Evolutionary conservation across 2,329 filamentous ascomycete genomes (phyloP), one percentile per base, ranked within the genome.

Genomic region (Paecilomyces sp.): DNA sequence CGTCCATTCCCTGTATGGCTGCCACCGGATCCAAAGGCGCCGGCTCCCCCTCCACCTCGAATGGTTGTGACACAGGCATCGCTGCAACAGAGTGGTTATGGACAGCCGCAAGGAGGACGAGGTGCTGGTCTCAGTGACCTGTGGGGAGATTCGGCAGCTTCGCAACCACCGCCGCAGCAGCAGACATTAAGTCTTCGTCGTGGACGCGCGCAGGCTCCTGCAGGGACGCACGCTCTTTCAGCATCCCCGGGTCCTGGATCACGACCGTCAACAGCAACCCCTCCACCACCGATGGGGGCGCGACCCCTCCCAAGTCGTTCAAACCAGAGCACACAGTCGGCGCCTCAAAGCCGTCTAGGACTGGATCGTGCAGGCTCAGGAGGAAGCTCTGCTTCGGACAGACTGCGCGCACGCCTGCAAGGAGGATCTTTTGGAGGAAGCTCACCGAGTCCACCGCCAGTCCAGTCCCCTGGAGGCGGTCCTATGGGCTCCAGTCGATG

Each of bases 1-100:
- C 87, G 88, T 24, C 82, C 86, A 1, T 89, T 92, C 63, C 94
- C 94, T 0, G 77, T 81, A 66, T 97, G 94, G 93, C 87, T 97
- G 7, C 91, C 92, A 7, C 88, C 90, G 5, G 91, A 96, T 74
- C 92, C 91, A n/a, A 93, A 91, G 76, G 85, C 84, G 3, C 85
- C 86, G 51, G 82, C 82, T 41, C 79, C 83, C 24, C 66, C 78
- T 3, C 77, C 66, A 53, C 68, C 34, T 75, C 76, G 83, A 61
- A 76, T 62, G 74, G 79, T 70, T 68, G 76, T 69, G 76, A 84
- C 68, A 74, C 83, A 65, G 80, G 81, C 68, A 84, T 86, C 75
- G 82, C 82, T 63, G 47, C 63, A 69, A 59, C 68, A 76, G 59
- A 68, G 72, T 58, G 72, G 68, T 64, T 72, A 66, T 36, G 68